phyloP scores from a whole-genome alignment of 2,329 filamentous ascomycete genomes.

The Penicillium thymicola region DNA sequence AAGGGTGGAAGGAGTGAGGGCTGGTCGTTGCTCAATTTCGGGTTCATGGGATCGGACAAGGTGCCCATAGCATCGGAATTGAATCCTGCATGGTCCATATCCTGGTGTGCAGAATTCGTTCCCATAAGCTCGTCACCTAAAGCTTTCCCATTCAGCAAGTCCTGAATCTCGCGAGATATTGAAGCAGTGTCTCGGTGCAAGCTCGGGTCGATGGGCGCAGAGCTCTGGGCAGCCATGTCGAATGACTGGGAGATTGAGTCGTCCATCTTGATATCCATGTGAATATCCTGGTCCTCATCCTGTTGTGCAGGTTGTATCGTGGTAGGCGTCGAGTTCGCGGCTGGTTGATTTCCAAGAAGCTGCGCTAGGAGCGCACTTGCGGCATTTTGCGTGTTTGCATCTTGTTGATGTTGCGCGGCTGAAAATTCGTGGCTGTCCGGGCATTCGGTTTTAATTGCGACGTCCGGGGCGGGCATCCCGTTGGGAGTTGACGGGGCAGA shows the following conservation, averaged over 20 bases:
- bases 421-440: constrained; percentile 23
- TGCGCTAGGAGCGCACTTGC: constrained; percentile 43
- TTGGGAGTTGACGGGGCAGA: constrained; percentile 33
- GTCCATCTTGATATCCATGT: constrained; percentile 14
- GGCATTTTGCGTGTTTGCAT: constrained; percentile 39
- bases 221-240: constrained; percentile 6
- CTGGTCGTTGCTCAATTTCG: constrained; percentile 31
- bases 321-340: constrained; percentile 18
- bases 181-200: constrained; percentile 10
- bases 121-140: constrained; percentile 17
- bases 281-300: constrained; percentile 13
- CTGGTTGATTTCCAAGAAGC: constrained; percentile 37
- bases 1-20: constrained; percentile 36
- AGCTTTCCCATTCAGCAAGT: constrained; percentile 18
- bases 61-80: constrained; percentile 27
- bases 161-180: constrained; percentile 16
- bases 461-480: constrained; percentile 29
- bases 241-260: constrained; percentile 8
- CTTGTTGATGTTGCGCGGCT: constrained; percentile 27
- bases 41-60: constrained; percentile 34
- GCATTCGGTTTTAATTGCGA: constrained; percentile 32
- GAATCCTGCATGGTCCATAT: constrained; percentile 6
- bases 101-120: constrained; percentile 7
- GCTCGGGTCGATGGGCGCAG: constrained; percentile 6
- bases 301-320: constrained; percentile 15